Evolutionary conservation across 1,284 basidiomycete species (phyloP).

Genomic region (Papiliotrema fonsecae): DNA sequence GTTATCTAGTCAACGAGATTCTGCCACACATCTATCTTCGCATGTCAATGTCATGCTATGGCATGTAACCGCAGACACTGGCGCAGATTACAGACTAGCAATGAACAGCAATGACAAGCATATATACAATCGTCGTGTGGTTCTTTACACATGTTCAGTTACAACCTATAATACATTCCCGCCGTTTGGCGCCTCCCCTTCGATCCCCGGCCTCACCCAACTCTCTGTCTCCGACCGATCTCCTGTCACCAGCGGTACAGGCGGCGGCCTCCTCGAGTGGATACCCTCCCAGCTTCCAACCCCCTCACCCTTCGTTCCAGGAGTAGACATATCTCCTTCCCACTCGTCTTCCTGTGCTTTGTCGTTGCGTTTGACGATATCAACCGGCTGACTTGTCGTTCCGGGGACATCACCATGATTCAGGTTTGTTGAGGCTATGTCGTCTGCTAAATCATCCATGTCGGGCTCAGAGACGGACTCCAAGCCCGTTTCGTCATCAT

Average conservation of each 20-base stretch:
- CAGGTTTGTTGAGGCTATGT: background rate
- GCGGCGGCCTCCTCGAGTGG: background rate
- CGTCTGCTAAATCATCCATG: slow-evolving; percentile 10
- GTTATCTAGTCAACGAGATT: too few species aligned
- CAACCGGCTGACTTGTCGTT: background rate
- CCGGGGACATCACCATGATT: background rate
- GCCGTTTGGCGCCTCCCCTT: slow-evolving; percentile 2
- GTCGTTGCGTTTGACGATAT: background rate
- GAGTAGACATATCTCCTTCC: background rate
- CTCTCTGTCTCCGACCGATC: background rate
- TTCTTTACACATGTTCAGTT: too few species aligned
- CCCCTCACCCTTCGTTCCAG: background rate
- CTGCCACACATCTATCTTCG: too few species aligned
- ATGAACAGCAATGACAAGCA: too few species aligned
- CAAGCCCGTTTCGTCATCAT: slow-evolving; percentile 67
- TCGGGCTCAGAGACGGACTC: slow-evolving; percentile 70
- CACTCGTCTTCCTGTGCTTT: background rate
- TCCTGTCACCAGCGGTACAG: background rate
- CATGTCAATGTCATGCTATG: too few species aligned
- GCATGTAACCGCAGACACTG: too few species aligned
- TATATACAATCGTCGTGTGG: too few species aligned
- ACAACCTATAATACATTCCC: slow-evolving; percentile 4
- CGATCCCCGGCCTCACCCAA: background rate
- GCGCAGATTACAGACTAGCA: too few species aligned
- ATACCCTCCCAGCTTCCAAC: background rate